phyloP scores from a whole-genome alignment of 2,329 filamentous ascomycete genomes.

The Gyromitra esculenta region DNA sequence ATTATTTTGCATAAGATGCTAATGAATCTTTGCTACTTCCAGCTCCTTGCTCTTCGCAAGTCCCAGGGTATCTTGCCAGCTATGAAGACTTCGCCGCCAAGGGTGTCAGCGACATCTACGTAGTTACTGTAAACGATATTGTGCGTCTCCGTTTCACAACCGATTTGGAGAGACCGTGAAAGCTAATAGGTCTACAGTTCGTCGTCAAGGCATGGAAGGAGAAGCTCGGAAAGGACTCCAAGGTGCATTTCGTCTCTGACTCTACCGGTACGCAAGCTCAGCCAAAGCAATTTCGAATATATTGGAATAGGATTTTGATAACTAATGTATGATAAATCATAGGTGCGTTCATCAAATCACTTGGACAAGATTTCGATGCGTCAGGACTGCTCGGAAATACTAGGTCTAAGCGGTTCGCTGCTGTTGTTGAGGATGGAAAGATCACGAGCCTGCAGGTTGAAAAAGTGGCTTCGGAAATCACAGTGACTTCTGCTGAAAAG shows the following conservation, averaged over 20 bases:
- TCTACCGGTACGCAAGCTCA: conserved; percentile 63
- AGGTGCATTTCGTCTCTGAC: conserved; percentile 44
- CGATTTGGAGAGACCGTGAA: neutral
- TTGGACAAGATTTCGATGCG: conserved; percentile 85
- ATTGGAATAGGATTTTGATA: neutral
- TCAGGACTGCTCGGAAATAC: conserved; percentile 80
- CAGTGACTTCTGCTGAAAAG: conserved; percentile 50
- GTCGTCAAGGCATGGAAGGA: conserved; percentile 53
- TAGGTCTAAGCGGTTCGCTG: conserved; percentile 86
- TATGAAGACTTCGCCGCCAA: conserved; percentile 73
- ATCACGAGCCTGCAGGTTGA: conserved; percentile 66
- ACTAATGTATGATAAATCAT: neutral
- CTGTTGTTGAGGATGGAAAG: conserved; percentile 84
- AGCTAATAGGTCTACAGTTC: conserved; percentile 44
- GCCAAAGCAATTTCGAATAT: conserved; percentile 74
- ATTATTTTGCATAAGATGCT: neutral
- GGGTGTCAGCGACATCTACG: conserved; percentile 83
- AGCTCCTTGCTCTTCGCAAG: conserved; percentile 74
- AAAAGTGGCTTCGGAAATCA: conserved; percentile 46
- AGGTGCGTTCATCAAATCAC: conserved; percentile 75
- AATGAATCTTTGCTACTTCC: conserved; percentile 61
- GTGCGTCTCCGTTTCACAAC: conserved; percentile 65
- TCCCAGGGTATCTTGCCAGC: conserved; percentile 83
- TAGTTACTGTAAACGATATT: conserved; percentile 94
- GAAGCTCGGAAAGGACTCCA: conserved; percentile 24